Conservation (phyloP, 768 basidiomycete genomes). For the Udeniomyces megalosporus region DNA sequence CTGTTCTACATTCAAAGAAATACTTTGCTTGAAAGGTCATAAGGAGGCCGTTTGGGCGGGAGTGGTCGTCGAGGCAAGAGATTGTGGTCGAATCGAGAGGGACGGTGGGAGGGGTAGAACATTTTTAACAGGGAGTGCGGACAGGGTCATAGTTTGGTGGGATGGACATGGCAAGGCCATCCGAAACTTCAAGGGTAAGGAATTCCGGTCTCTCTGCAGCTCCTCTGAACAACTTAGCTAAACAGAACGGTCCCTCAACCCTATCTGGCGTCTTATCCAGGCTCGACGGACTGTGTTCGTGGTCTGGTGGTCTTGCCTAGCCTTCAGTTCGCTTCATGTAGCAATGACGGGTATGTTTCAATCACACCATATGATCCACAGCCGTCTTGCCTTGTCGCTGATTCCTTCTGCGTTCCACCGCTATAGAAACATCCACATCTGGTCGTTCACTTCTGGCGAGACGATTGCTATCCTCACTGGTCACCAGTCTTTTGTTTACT, state of each 20-base stretch:
- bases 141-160: slow-evolving; percentile 10
- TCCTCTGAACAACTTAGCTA: too few species aligned
- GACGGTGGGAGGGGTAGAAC: slow-evolving; percentile 10
- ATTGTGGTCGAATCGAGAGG: slow-evolving; percentile 5
- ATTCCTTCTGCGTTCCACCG: background rate
- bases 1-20: background rate
- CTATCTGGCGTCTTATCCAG: too few species aligned
- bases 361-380: background rate
- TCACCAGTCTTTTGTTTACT: slow-evolving; percentile 26
- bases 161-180: background rate
- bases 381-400: background rate
- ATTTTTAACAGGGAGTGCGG: slow-evolving; percentile 20
- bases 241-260: too few species aligned
- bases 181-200: slow-evolving; percentile 13
- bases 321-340: slow-evolving; percentile 22
- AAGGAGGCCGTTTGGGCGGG: slow-evolving; percentile 27
- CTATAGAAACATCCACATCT: slow-evolving; percentile 18
- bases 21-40: slow-evolving; percentile 22
- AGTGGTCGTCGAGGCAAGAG: slow-evolving; percentile 18
- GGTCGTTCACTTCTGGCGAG: slow-evolving; percentile 19
- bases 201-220: background rate
- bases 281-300: slow-evolving; percentile 22
- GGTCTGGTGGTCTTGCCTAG: slow-evolving; percentile 12
- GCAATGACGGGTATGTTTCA: slow-evolving; percentile 25
- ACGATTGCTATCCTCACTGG: slow-evolving; percentile 16